Evolutionary conservation across 1,284 basidiomycete species (phyloP), one percentile per base, ranked within the genome.

Genomic region (Tilletia caries): DNA sequence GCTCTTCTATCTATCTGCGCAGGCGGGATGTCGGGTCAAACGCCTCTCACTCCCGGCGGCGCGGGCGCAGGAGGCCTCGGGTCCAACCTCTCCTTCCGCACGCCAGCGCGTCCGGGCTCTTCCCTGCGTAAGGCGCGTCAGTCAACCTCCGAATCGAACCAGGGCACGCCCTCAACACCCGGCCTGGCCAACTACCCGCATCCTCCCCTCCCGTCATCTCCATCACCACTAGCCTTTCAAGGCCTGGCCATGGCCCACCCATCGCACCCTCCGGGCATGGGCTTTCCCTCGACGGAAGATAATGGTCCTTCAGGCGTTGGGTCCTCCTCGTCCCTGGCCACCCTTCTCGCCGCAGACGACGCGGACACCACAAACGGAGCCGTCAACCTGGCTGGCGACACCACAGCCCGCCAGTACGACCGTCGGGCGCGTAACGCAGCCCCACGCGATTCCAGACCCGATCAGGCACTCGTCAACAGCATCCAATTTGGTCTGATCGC

Each of bases 391-490:
- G 73, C 72, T 0, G 74, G 69, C 29, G 54, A 27, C 8, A 67
- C 70, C n/a, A 78, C 76, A 29, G 73, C 75, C 0, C 69, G 76
- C 27, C 73, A 75, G 34, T 70, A 68, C 8, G 75, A 77, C 32
- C 73, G 77, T n/a, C 71, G 77, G 54, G 74, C 71, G 32, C 73
- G 77, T 67, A 80, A 80, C 41, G 76, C 74, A 3, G 74, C 74
- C 27, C 77, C 77, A 20, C 74, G 76, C n/a, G 70, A 73, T 54
- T 69, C 73, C n/a, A 76, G 73, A 12, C 71, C 73, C 29, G 77
- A 80, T 66, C 72, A 72, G 37, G 71, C 72, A 25, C 75, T 80
- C 20, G 76, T 78, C 73, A 79, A 80, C 54, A 74, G 79, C 69
- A 73, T 80, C 27, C 77, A 80, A 25, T 73, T 71, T 18, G 75